phyloP scores from a whole-genome alignment of 345 rosid species.

The Corymbia maculata region DNA sequence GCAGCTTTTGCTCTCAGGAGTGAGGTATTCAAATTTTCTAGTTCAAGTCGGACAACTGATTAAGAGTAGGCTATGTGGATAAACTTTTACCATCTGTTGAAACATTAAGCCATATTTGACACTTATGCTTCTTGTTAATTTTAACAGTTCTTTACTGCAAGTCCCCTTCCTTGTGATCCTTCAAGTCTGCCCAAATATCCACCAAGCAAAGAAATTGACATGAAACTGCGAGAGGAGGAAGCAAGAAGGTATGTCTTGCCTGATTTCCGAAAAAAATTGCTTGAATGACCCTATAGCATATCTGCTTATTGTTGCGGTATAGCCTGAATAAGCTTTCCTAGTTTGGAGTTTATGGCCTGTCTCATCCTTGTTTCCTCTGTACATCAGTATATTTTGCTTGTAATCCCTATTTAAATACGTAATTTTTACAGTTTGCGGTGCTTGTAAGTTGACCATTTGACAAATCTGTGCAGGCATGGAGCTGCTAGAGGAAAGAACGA shows the following conservation, averaged over 20 bases:
- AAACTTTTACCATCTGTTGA: background rate
- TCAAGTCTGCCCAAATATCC: conserved; percentile 90
- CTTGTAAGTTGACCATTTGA: background rate
- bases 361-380: background rate
- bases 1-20: conserved; percentile 67
- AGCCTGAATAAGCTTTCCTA: background rate
- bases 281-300: background rate
- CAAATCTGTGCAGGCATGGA: conserved; percentile 26
- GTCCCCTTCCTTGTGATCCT: conserved; percentile 87
- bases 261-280: background rate
- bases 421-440: background rate
- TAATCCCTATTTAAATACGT: background rate
- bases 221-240: conserved; percentile 74
- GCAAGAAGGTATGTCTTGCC: conserved; percentile 41
- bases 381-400: background rate
- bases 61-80: background rate
- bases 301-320: background rate
- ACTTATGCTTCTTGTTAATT: background rate
- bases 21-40: conserved; percentile 41
- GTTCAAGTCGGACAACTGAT: background rate
- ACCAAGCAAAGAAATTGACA: conserved; percentile 95
- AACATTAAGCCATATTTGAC: background rate
- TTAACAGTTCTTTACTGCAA: conserved; percentile 57
- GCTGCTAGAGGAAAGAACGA: conserved; percentile 15
- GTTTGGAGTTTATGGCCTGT: background rate